phyloP scores from a whole-genome alignment of 768 basidiomycete genomes.

The Russula lepida region DNA sequence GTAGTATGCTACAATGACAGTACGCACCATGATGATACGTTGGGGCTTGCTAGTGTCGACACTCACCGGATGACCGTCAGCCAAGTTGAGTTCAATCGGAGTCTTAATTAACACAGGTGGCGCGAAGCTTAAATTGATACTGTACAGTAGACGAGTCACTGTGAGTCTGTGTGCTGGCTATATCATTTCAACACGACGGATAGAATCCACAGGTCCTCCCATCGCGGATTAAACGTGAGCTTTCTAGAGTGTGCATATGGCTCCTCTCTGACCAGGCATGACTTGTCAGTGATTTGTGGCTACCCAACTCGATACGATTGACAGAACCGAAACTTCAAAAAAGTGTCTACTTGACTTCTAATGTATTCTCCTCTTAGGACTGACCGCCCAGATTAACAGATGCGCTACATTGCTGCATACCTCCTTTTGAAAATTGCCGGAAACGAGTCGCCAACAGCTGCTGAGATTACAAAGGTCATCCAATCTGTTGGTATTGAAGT shows the following conservation, averaged over 20 bases:
- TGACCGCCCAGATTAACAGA: slow-evolving; percentile 37
- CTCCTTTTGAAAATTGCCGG: slow-evolving; percentile 94
- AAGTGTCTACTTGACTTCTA: slow-evolving; percentile 34
- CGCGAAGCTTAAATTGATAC: slow-evolving; percentile 39
- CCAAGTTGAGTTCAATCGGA: slow-evolving; percentile 20
- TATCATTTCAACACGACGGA: slow-evolving; percentile 39
- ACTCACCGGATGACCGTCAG: slow-evolving; percentile 13
- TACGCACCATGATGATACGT: slow-evolving; percentile 21
- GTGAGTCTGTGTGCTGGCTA: background rate
- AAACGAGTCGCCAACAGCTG: slow-evolving; percentile 77
- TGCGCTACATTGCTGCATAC: slow-evolving; percentile 94
- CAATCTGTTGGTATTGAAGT: slow-evolving; percentile 79
- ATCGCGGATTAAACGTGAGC: slow-evolving; percentile 74
- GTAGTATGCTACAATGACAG: background rate
- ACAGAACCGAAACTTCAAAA: slow-evolving; percentile 28
- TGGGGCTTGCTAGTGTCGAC: slow-evolving; percentile 5
- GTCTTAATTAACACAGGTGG: slow-evolving; percentile 31
- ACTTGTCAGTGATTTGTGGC: slow-evolving; percentile 81
- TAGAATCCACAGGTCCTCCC: slow-evolving; percentile 95
- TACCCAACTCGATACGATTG: slow-evolving; percentile 44
- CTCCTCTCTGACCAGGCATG: slow-evolving; percentile 3
- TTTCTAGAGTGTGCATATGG: background rate
- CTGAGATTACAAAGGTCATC: slow-evolving; percentile 84
- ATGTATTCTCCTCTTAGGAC: background rate
- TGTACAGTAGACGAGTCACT: slow-evolving; percentile 42